Percentiles rank a stretch among this genome's conserved stretches.
phyloP scores from a whole-genome alignment of 1,284 basidiomycete genomes.

The Termitomyces sp. region DNA sequence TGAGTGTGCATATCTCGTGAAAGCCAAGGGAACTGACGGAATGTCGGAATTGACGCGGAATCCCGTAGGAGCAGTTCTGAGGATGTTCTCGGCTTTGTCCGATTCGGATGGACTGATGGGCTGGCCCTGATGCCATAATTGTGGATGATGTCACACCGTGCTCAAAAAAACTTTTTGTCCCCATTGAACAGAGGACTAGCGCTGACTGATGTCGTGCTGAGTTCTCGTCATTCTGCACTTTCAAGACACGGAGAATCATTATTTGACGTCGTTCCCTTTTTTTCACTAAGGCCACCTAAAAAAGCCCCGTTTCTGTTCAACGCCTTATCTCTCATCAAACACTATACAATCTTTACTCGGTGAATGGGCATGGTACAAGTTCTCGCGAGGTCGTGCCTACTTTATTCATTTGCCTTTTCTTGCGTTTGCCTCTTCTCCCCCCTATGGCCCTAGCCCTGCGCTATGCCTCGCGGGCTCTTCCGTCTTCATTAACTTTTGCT shows the following conservation, averaged over 20 bases:
- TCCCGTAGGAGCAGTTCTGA: constrained; percentile 36
- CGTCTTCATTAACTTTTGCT: constrained; percentile 22
- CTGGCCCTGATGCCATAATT: constrained; percentile 49
- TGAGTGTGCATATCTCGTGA: constrained; percentile 29
- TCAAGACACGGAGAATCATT: constrained; percentile 4
- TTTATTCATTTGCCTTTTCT: constrained; percentile 19
- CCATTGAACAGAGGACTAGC: constrained; percentile 2
- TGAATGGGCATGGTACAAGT: constrained; percentile 54
- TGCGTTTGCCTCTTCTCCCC: constrained; percentile 17
- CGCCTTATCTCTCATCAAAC: constrained; percentile 30
- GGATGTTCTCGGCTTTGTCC: constrained; percentile 51
- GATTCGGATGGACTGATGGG: constrained; percentile 49
- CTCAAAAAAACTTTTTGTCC: constrained; percentile 37
- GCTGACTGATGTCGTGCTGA: constrained; percentile 5
- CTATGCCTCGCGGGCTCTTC: constrained; percentile 35
- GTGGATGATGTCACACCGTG: constrained; percentile 15
- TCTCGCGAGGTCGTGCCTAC: constrained; percentile 21
- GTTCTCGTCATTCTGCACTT: constrained; percentile 14
- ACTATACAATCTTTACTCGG: constrained; percentile 44
- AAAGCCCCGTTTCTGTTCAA: not conserved
- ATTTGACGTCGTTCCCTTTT: not conserved
- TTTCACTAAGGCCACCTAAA: not conserved
- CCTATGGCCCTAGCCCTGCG: constrained; percentile 43
- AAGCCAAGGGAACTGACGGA: constrained; percentile 7
- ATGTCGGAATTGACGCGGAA: constrained; percentile 15